Base-by-base conservation (phyloP, 1,139 yeast genomes). In the Nakaseomyces delphensis region DNA sequence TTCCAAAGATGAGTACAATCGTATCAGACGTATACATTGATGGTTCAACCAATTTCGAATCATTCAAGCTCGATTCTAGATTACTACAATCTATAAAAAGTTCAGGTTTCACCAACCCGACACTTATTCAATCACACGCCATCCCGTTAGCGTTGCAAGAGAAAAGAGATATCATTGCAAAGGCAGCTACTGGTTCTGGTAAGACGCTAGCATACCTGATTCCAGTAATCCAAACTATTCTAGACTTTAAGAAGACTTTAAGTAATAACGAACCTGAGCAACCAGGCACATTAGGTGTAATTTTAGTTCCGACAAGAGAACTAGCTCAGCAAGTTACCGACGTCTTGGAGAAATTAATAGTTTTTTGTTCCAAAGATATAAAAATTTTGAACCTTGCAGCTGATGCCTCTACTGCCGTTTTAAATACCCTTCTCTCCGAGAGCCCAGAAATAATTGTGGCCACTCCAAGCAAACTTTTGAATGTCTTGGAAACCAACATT, bases 121-220 rank as follows among this genome's bases (percentile, higher is more conserved):
- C 97, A 1, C 71, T 85, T 46, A 83, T 91, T 43, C 98, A 91
- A 66, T 77, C 93, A 6, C 81, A 79, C 62, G 86, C 95, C n/a
- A 85, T 91, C 46, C 96, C 95, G 25, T 67, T 91, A 43, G 96
- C 97, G 1, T 65, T 91, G 43, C 84, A 85, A 52, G 93, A 84
- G 52, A 82, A 80, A 56, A 77, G 87, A 64, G 95, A 86, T 59
- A 80, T 86, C 50, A 81, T 86, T 30, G 95, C 95, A 24, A 77
- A 83, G 55, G 95, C 96, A 14, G 77, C 83, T 31, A 86, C 96
- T 1, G 96, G 96, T 6, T 82, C 94, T 3, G 96, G 96, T 51
- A 86, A 86, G 61, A 86, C 96, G 0, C 83, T 83, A 18, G 94
- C 95, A 1, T 86, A 85, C 59, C 63, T 79, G 49, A 72, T 86